Evolutionary conservation across 129 eudicot genomes (phyloP).

Genomic region (Mikania micrantha): DNA sequence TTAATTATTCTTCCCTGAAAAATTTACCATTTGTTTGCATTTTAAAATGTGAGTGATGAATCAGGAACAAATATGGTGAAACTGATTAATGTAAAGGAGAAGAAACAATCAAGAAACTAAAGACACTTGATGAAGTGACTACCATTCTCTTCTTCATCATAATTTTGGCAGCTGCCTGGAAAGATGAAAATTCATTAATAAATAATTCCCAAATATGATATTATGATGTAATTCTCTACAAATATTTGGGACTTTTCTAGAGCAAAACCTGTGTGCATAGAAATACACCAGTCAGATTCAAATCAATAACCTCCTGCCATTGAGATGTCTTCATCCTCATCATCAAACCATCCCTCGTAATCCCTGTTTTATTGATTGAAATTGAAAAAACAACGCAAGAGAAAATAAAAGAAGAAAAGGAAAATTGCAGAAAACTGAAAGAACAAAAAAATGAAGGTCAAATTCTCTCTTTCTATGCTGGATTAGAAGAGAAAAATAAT

Average conservation of each 20-base stretch:
- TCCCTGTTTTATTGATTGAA: slow-evolving; percentile 45
- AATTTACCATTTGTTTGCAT: background rate
- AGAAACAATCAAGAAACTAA: background rate
- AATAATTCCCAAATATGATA: background rate
- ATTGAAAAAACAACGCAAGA: background rate
- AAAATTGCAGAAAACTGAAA: background rate
- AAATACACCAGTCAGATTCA: slow-evolving; percentile 93
- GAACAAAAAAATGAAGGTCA: background rate
- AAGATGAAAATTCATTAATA: slow-evolving; percentile 10
- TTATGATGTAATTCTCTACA: background rate
- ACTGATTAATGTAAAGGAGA: background rate
- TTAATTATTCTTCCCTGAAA: slow-evolving; percentile 93
- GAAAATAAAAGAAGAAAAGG: background rate
- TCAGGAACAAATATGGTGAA: background rate
- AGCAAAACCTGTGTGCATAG: slow-evolving; percentile 82
- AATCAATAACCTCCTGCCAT: slow-evolving; percentile 95
- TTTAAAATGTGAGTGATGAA: background rate
- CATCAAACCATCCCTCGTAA: slow-evolving; percentile 88
- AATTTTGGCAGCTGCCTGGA: slow-evolving; percentile 90
- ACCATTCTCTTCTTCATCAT: slow-evolving; percentile 99
- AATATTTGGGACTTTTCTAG: background rate
- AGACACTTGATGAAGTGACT: slow-evolving; percentile 6
- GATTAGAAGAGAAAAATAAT: background rate
- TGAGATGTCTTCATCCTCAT: slow-evolving; percentile 87
- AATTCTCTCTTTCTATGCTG: background rate